Evolutionary conservation across 768 basidiomycete genomes (phyloP), one percentile per base, ranked within the genome.

Genomic region (Clitopilus hobsonii): DNA sequence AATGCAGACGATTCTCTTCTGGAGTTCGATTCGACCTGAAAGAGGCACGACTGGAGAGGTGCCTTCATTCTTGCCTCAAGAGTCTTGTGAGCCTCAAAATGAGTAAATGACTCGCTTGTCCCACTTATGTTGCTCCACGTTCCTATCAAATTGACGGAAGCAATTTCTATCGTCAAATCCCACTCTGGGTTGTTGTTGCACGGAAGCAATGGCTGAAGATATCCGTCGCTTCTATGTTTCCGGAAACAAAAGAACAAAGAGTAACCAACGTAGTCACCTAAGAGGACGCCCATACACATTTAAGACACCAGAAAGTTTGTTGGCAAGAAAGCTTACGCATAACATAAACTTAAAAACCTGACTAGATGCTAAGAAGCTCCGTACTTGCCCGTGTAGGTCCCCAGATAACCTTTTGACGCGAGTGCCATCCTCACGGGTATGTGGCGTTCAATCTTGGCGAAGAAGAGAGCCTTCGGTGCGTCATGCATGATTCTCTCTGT

Each of bases 361-460:
- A n/a, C n/a, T n/a, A n/a, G n/a, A n/a, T n/a, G n/a, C n/a, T n/a
- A n/a, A n/a, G n/a, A n/a, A n/a, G n/a, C n/a, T n/a, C n/a, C n/a
- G n/a, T n/a, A n/a, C n/a, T n/a, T n/a, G n/a, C 2, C 22, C 41
- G n/a, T 45, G 41, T 23, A 45, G 41, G 41, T 45, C 41, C n/a
- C n/a, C 41, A 45, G 10, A 18, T 45, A 45, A 20, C 41, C 32
- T 36, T 45, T 45, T 45, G 41, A 45, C 41, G 41, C n/a, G 22
- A 45, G 22, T 45, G 41, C 41, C 41, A 45, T 45, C 16, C 41
- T 20, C 16, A 45, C 41, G 41, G 41, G 11, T 45, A 45, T 45
- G 41, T 45, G 41, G 41, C 41, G 41, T 45, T 45, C 41, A 45
- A n/a, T 45, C 41, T 45, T 45, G 41, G 41, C 41, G 41, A 8